phyloP scores from a whole-genome alignment of 2,329 filamentous ascomycete genomes.

The Calonectria pseudoturangicola region DNA sequence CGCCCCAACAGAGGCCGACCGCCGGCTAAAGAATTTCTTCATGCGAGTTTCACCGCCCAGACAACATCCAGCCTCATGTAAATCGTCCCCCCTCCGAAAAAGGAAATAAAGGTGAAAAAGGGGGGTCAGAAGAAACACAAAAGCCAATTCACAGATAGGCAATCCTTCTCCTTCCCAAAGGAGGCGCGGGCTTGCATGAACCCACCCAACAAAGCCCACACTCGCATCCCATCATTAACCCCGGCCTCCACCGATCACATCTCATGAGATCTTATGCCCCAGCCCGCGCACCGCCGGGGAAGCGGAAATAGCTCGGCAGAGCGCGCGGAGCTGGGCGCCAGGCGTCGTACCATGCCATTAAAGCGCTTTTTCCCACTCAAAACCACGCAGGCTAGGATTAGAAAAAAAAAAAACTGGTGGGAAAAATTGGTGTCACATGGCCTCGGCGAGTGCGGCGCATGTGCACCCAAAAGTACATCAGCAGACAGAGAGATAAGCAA shows the following conservation, averaged over 20 bases:
- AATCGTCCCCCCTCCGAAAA: not conserved
- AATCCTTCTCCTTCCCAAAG: not conserved
- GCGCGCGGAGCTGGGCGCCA: constrained; percentile 16
- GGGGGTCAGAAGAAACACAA: not conserved
- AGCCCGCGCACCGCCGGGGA: constrained; percentile 45
- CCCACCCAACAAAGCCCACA: not conserved
- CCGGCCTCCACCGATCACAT: constrained; percentile 42
- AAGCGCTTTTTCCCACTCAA: constrained; percentile 30
- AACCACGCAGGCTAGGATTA: constrained; percentile 32
- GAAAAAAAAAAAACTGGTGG: constrained; percentile 33
- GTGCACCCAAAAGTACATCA: not conserved
- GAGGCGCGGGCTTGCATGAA: constrained; percentile 1
- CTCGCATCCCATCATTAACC: not conserved
- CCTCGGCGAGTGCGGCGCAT: constrained; percentile 15
- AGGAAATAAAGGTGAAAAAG: not conserved
- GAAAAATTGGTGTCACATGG: constrained; percentile 22
- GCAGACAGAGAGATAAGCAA: not conserved
- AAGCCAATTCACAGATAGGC: not conserved
- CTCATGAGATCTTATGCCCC: constrained; percentile 15
- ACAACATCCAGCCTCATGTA: too few relatives aligned
- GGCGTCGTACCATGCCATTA: constrained; percentile 26
- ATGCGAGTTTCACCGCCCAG: not conserved
- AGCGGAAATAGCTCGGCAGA: constrained; percentile 54
- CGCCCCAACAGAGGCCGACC: not conserved
- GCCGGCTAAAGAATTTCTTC: not conserved